These are phyloP conservation scores for Areca catechu DNA, from an alignment of 176 grass and related monocot genomes.

Conservation along the genomic window DNA sequence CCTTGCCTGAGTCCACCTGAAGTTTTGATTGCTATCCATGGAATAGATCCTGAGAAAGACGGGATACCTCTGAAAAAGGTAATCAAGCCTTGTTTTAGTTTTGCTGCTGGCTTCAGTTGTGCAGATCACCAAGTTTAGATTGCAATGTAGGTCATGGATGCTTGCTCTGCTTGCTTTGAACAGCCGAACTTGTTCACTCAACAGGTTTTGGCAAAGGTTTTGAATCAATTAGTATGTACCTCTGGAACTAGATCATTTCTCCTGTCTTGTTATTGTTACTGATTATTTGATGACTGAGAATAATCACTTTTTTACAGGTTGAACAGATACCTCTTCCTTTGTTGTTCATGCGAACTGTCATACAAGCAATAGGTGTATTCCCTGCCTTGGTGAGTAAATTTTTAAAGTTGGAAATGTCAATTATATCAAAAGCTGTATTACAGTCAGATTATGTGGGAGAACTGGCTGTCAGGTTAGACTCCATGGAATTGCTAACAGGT, in stretches of 20 bases:
- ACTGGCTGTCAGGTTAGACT: too few relatives aligned
- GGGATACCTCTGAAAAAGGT: slow-evolving; percentile 82
- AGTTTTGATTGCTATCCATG: slow-evolving; percentile 89
- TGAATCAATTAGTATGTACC: slow-evolving; percentile 75
- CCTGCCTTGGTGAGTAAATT: slow-evolving; percentile 63
- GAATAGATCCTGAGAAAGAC: slow-evolving; percentile 90
- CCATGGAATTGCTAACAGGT: too few relatives aligned
- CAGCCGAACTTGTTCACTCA: slow-evolving; percentile 75
- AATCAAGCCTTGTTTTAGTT: slow-evolving; percentile 14
- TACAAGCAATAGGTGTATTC: slow-evolving; percentile 77
- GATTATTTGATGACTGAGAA: slow-evolving; percentile 4
- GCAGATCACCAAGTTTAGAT: slow-evolving; percentile 7
- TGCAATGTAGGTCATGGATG: slow-evolving; percentile 68
- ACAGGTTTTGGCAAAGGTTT: slow-evolving; percentile 83
- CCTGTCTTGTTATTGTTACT: not conserved
- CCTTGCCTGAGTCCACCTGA: slow-evolving; percentile 73
- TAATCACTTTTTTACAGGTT: slow-evolving; percentile 49
- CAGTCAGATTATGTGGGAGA: too few relatives aligned
- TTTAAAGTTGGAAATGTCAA: too few relatives aligned
- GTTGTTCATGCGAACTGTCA: slow-evolving; percentile 96
- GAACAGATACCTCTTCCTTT: slow-evolving; percentile 97
- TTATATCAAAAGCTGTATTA: too few relatives aligned
- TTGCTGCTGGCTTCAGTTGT: not conserved
- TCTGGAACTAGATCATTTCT: slow-evolving; percentile 19
- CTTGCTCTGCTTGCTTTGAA: slow-evolving; percentile 84